These are phyloP conservation scores for Taiwanofungus camphoratus DNA, from an alignment of 1,284 basidiomycete species.

Conservation along the genomic window DNA sequence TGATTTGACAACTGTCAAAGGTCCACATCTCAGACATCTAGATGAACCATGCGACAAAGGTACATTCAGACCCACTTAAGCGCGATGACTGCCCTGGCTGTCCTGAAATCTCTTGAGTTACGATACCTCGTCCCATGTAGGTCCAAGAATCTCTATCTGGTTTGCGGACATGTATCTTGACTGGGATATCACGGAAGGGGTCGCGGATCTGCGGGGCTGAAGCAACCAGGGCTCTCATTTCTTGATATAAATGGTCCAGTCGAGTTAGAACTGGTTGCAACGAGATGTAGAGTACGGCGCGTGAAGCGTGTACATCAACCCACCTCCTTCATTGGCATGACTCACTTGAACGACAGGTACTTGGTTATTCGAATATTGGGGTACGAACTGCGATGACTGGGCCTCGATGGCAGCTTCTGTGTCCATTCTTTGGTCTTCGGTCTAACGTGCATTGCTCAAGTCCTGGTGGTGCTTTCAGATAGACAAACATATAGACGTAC, in stretches of 20 bases:
- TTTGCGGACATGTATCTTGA: conserved; percentile 76
- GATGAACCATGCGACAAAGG: background rate
- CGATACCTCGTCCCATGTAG: conserved; percentile 69
- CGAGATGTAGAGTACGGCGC: conserved; percentile 15
- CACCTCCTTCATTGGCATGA: conserved; percentile 9
- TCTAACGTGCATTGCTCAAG: conserved; percentile 7
- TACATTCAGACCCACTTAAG: conserved; percentile 54
- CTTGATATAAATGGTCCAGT: conserved; percentile 19
- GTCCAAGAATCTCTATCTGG: conserved; percentile 76
- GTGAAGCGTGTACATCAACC: conserved; percentile 11
- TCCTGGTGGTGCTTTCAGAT: no score
- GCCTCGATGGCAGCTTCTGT: conserved; percentile 20
- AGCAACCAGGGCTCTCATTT: conserved; percentile 18
- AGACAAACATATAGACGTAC: background rate
- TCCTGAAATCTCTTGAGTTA: conserved; percentile 63
- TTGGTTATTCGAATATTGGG: conserved; percentile 10
- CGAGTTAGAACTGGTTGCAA: conserved; percentile 21
- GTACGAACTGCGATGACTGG: conserved; percentile 8
- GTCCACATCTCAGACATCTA: background rate
- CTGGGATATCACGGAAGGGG: conserved; percentile 56
- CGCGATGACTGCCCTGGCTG: conserved; percentile 71
- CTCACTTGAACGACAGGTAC: conserved; percentile 1
- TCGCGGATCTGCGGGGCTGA: conserved; percentile 15
- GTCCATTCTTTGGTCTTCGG: conserved; percentile 17
- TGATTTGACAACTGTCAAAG: conserved; percentile 55